Conservation (phyloP, 306 rosid genomes). For the Arachis stenosperma region DNA sequence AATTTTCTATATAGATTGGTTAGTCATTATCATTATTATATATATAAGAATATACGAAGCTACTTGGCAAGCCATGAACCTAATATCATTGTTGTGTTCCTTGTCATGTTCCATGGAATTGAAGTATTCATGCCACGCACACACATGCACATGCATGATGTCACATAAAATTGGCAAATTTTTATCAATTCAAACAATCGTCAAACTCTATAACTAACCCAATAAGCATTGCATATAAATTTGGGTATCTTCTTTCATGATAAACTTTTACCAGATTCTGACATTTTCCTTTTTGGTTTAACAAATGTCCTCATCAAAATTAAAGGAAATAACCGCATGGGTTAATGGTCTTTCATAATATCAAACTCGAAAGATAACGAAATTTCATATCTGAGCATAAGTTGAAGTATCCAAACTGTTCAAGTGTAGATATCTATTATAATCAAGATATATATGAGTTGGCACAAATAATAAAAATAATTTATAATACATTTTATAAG, state of each 20-base stretch:
- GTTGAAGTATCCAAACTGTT: background rate
- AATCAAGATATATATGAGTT: too few species aligned
- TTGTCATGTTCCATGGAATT: constrained; percentile 1
- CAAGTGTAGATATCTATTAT: too few species aligned
- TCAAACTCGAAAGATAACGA: background rate
- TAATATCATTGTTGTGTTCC: background rate
- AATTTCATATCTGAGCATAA: too few species aligned
- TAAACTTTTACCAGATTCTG: background rate
- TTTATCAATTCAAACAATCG: background rate
- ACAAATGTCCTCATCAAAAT: background rate
- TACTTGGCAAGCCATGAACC: constrained; percentile 6
- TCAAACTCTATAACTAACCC: background rate
- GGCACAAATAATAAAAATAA: too few species aligned
- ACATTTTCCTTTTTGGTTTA: background rate
- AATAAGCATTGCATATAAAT: background rate
- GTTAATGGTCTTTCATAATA: background rate
- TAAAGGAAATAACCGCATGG: background rate
- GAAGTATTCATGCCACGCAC: constrained; percentile 8
- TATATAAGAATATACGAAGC: background rate
- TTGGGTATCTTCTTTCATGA: background rate
- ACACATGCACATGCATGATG: background rate
- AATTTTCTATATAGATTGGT: too few species aligned
- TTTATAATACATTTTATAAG: too few species aligned
- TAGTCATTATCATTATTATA: too few species aligned
- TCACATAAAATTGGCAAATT: background rate